phyloP scores from a whole-genome alignment of 805 yeast species.

The Tetrapisispora arboricola region DNA sequence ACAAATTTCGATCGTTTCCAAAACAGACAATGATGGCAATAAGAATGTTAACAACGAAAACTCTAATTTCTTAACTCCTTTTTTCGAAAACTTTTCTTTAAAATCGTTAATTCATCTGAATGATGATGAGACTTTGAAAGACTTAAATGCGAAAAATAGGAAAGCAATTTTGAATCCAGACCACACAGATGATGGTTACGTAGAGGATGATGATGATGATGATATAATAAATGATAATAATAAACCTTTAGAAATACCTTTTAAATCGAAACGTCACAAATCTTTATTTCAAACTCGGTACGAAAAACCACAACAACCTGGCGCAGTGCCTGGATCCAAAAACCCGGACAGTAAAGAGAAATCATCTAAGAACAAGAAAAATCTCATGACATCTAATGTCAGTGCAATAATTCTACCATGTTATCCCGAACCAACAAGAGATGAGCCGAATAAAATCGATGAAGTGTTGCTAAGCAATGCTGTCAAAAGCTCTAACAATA shows the following conservation, averaged over 20 bases:
- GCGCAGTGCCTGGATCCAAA: background rate
- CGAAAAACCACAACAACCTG: slow-evolving; percentile 9
- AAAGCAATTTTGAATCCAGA: slow-evolving; percentile 5
- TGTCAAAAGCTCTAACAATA: background rate
- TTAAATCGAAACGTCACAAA: slow-evolving; percentile 4
- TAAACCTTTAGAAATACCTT: slow-evolving; percentile 22
- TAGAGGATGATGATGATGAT: slow-evolving; percentile 26
- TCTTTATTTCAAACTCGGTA: slow-evolving; percentile 16
- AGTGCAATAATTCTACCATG: background rate
- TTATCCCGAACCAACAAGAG: background rate
- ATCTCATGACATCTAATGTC: background rate
- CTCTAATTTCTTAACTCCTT: background rate
- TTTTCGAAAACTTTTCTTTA: slow-evolving; percentile 2
- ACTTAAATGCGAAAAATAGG: background rate
- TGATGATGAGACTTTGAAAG: background rate
- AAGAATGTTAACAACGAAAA: slow-evolving; percentile 2
- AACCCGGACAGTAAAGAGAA: background rate
- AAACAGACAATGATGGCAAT: slow-evolving; percentile 3
- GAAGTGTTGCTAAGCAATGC: background rate
- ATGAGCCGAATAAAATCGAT: background rate
- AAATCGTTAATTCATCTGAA: background rate
- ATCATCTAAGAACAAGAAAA: background rate
- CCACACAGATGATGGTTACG: slow-evolving; percentile 24
- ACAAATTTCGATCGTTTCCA: background rate
- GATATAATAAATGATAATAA: slow-evolving; percentile 5